A percentile compares a stretch with the other conserved stretches of the same genome.
phyloP scores from a whole-genome alignment of 345 rosid genomes.

The Salix brachista region DNA sequence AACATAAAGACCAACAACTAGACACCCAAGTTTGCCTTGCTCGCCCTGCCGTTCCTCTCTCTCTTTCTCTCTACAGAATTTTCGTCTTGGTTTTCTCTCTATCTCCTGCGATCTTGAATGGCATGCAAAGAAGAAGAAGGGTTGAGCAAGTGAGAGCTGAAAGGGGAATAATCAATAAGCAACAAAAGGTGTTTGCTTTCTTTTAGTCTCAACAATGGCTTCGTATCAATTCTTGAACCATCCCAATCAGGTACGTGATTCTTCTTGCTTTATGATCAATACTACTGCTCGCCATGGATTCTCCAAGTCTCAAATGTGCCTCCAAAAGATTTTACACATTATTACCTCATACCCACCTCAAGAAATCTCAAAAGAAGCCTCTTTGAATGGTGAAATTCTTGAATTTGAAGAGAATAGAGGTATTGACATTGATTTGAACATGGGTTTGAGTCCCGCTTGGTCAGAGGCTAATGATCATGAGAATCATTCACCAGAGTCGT shows the following conservation, averaged over 20 bases:
- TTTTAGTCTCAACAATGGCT: not conserved
- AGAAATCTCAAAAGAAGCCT: not conserved
- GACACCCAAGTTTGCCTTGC: not conserved
- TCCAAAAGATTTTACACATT: constrained; percentile 34
- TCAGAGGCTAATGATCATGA: constrained; percentile 3
- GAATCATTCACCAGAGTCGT: not conserved
- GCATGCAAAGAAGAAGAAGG: not conserved
- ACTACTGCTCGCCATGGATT: constrained; percentile 11
- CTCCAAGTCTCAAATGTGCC: constrained; percentile 40
- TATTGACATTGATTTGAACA: constrained; percentile 37
- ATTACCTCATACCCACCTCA: constrained; percentile 26
- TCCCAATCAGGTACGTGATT: constrained; percentile 25
- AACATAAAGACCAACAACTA: not conserved
- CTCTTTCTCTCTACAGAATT: not conserved
- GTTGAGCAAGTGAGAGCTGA: not conserved
- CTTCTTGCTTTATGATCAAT: constrained; percentile 5
- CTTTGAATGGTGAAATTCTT: not conserved
- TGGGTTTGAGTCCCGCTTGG: constrained; percentile 20
- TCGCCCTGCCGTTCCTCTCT: not conserved
- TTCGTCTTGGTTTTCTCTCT: not conserved
- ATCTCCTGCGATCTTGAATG: not conserved
- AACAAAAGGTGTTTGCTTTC: not conserved
- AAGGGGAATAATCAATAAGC: not conserved
- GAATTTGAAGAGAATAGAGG: constrained; percentile 12
- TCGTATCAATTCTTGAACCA: not conserved